Evolutionary conservation across 345 rosid genomes (phyloP).

Genomic region (Abelmoschus esculentus): DNA sequence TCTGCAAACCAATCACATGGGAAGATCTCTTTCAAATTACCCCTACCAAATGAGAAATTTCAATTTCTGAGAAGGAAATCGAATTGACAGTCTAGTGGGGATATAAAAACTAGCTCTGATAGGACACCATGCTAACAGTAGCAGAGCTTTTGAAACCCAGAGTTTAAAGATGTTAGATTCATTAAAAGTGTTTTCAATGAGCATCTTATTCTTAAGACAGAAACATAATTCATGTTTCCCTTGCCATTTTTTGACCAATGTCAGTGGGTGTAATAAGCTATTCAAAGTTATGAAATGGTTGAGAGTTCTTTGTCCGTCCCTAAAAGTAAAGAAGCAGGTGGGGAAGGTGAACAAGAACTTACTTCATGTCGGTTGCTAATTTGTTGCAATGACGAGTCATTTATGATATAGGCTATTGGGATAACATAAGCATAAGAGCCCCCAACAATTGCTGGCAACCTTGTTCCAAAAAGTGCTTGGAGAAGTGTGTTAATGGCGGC

Average conservation of each 20-base stretch:
- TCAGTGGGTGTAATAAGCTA: neutral
- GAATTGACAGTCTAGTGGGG: constrained; percentile 10
- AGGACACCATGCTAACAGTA: too few relatives aligned
- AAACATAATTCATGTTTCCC: neutral
- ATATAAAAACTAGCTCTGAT: neutral
- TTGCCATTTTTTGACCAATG: neutral
- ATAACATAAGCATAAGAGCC: constrained; percentile 72
- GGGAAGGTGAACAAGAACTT: constrained; percentile 12
- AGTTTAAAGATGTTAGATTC: neutral
- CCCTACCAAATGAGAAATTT: constrained; percentile 31
- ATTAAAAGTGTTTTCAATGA: neutral
- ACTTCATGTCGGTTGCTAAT: constrained; percentile 67
- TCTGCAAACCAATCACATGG: constrained; percentile 56
- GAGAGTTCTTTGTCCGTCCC: neutral
- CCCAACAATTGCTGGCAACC: constrained; percentile 86
- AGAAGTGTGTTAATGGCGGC: constrained; percentile 85
- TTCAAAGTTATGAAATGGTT: neutral
- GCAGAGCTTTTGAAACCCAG: neutral
- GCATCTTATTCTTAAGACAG: neutral
- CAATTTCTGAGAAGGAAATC: constrained; percentile 13
- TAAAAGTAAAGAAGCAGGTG: neutral
- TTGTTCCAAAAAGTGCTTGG: constrained; percentile 79
- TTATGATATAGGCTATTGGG: constrained; percentile 71
- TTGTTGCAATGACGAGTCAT: constrained; percentile 56
- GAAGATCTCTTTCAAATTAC: constrained; percentile 41